Evolutionary conservation across 176 grass and related monocot genomes (phyloP).

Genomic region (Raddia distichophylla): DNA sequence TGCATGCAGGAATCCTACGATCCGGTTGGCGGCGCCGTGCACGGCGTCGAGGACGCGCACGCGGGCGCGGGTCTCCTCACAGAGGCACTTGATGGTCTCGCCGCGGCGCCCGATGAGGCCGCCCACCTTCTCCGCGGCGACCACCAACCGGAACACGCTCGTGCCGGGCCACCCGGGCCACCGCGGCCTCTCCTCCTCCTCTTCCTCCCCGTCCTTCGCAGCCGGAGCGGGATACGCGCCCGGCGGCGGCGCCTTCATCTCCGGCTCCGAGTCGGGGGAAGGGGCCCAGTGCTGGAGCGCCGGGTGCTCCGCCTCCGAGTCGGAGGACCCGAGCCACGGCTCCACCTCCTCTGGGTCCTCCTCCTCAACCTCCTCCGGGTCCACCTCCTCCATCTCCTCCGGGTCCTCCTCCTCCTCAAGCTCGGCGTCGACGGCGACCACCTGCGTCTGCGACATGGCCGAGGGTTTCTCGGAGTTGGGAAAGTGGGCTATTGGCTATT

Average conservation of each 20-base stretch:
- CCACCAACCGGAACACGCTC: conserved; percentile 71
- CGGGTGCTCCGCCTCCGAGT: conserved; percentile 17
- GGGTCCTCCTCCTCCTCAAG: conserved; percentile 1
- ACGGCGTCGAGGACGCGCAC: conserved; percentile 62
- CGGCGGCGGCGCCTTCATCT: not conserved
- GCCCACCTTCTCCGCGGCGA: conserved; percentile 64
- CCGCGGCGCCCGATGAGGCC: conserved; percentile 76
- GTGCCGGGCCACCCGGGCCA: conserved; percentile 77
- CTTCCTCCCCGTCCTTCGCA: not conserved
- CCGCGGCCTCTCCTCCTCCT: conserved; percentile 12
- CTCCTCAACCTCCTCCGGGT: conserved; percentile 35
- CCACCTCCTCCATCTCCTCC: conserved; percentile 38
- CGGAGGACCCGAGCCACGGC: not conserved
- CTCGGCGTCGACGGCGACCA: not conserved
- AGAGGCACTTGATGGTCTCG: conserved; percentile 63
- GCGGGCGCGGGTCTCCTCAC: conserved; percentile 71
- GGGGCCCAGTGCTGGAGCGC: not conserved
- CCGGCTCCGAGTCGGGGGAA: not conserved
- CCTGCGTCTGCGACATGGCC: conserved; percentile 25
- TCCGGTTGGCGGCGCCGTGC: conserved; percentile 38
- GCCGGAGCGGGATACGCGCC: no score
- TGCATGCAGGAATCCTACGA: conserved; percentile 41
- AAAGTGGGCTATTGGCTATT: not conserved
- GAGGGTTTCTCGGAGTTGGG: conserved; percentile 23
- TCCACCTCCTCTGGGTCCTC: conserved; percentile 43